Conservation (phyloP, 2,329 filamentous ascomycete genomes). For the Orbilia ellipsospora region DNA sequence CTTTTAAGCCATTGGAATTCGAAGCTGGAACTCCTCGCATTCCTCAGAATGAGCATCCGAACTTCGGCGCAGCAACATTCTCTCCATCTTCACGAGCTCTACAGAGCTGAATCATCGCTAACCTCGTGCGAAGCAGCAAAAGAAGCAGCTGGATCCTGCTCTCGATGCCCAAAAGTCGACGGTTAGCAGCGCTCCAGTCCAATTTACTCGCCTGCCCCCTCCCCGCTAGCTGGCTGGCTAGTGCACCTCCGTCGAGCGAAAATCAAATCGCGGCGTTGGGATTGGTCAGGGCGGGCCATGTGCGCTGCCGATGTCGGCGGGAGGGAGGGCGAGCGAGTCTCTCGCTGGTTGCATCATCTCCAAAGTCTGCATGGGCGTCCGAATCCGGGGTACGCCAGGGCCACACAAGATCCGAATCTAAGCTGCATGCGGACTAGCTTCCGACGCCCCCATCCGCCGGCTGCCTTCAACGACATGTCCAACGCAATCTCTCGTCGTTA, state of each 20-base stretch:
- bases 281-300: constrained; percentile 16
- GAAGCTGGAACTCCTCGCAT: neutral
- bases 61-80: neutral
- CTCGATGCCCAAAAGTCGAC: too few species aligned
- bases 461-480: constrained; percentile 38
- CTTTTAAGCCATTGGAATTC: too few species aligned
- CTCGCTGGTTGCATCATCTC: too few species aligned
- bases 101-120: too few species aligned
- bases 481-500: constrained; percentile 26
- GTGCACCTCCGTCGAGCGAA: constrained; percentile 10
- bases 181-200: too few species aligned
- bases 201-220: neutral
- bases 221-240: neutral
- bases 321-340: neutral
- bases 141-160: too few species aligned
- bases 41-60: constrained; percentile 2
- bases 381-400: constrained; percentile 26
- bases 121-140: too few species aligned
- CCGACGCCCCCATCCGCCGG: neutral
- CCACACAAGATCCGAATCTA: constrained; percentile 28
- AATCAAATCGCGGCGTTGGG: constrained; percentile 35
- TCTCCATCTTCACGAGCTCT: neutral
- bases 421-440: constrained; percentile 35
- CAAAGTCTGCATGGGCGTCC: neutral
- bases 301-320: constrained; percentile 49